Evolutionary conservation across 495 filamentous ascomycete genomes (phyloP), one percentile per base, ranked within the genome.

Genomic region (Aspergillus cavernicola): DNA sequence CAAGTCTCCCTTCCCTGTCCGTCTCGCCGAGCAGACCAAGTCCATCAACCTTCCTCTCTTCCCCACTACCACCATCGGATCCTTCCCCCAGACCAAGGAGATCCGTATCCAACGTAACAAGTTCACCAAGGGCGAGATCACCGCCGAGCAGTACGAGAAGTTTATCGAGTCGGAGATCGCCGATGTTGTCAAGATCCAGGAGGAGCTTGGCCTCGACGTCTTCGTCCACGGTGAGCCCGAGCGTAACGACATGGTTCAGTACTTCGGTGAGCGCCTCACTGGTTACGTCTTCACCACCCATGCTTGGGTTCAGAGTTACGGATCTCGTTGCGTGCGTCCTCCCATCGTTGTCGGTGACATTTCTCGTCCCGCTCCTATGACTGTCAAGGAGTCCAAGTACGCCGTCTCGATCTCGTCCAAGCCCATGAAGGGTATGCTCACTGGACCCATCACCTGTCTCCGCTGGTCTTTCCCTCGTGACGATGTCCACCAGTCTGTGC

Each of bases 381-480:
- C 95, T 57, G 93, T 98, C 74, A 98, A 97, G 85, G 93, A 98
- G 83, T 96, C 90, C 69, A 93, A 97, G 81, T 98, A 95, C 72
- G 93, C 93, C 59, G 90, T 88, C 51, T 91, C 88, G 35, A 84
- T 96, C 76, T 90, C 92, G 69, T 92, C 88, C 79, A 97, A 96
- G 83, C 92, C 93, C 71, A 97, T 93, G 89, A 98, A 98, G 87
- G 93, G 93, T 72, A 98, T 98, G 93, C 86, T 98, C 69, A 98
- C 93, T 73, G 93, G 93, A 43, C 93, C 93, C 55, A 93, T 98
- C 77, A 98, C 93, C 68, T 97, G 93, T 73, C 78, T 98, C 62
- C 87, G 93, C 64, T 98, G 93, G 93, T 98, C 93, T 44, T 98
- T 97, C 88, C 93, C 93, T 66, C 93, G 93, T 86, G 89, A 95